Base-by-base conservation (phyloP, 2,329 filamentous ascomycete genomes). In the Phialocephala sp. region DNA sequence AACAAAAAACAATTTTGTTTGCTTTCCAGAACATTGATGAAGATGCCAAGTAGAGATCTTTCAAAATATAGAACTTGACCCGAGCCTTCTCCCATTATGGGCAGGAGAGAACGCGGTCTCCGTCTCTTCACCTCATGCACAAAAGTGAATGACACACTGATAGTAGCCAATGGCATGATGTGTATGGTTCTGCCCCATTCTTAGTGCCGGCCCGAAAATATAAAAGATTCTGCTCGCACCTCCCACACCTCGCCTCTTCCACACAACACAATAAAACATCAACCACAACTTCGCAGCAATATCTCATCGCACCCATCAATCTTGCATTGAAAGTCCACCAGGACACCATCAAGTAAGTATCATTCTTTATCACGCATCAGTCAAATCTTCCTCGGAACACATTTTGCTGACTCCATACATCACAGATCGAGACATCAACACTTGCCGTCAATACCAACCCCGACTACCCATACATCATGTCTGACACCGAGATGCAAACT, bases 401-500 rank as follows among this genome's bases (percentile, higher is more conserved):
- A 41, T 8, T 27, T 11, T 35, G 5, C 24, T 20, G 6, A 59
- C 56, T 50, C 22, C n/a, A 11, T 24, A 20, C 18, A 4, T 8
- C 20, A 22, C 35, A 45, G 45, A 41, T 41, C 36, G n/a, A 18
- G 36, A 41, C n/a, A 8, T 37, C 32, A 12, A 63, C 35, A 45
- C 22, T 20, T 2, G 36, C 43, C 45, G 37, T 18, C 32, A n/a
- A 50, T 11, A 50, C 8, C n/a, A 22, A 11, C 4, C 2, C n/a
- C 45, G 12, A 22, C n/a, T n/a, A 20, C 11, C 45, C 45, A 22
- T 22, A 41, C 59, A 65, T 41, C 1, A 66, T 68, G 66, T 63
- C 66, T 36, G 66, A 66, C 22, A 59, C 12, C 18, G 66, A 68
- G 45, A 50, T 50, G 22, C 20, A 56, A 20, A 20, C 57, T 32